These are phyloP conservation scores for Malus hybrid DNA, from an alignment of 331 rosid genomes.

Conservation along the genomic window DNA sequence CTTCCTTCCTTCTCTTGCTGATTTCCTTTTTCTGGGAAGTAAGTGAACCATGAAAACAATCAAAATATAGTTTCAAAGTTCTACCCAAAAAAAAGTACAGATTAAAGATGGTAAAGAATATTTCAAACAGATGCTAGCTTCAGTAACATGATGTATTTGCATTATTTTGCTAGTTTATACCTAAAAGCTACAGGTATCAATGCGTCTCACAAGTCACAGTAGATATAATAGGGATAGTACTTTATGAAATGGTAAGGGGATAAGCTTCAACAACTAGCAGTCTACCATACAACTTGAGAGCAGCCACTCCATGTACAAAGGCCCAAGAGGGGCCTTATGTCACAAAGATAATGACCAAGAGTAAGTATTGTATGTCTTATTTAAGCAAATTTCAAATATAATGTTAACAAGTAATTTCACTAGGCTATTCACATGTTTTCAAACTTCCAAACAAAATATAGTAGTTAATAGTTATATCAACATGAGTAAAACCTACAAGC, in stretches of 20 bases:
- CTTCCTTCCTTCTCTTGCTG: constrained; percentile 98
- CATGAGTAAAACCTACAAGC: too few relatives aligned
- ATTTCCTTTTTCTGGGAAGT: constrained; percentile 78
- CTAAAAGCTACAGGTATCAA: neutral
- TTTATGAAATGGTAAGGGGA: neutral
- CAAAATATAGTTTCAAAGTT: neutral
- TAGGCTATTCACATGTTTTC: neutral
- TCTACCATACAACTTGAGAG: neutral
- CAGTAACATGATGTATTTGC: neutral
- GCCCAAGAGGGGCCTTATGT: neutral
- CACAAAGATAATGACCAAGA: neutral
- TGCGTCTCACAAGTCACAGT: neutral
- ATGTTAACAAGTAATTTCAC: neutral
- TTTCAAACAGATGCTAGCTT: neutral
- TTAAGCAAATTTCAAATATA: too few relatives aligned
- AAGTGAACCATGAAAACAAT: constrained; percentile 3
- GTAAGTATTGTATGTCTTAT: neutral
- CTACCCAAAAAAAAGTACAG: too few relatives aligned
- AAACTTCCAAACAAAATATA: neutral
- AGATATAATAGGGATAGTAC: neutral
- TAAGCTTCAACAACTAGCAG: neutral
- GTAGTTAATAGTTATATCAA: neutral
- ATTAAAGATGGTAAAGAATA: neutral
- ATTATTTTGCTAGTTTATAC: neutral
- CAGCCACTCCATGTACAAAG: neutral